These are phyloP conservation scores for Penicillium silybi DNA, from an alignment of 495 filamentous ascomycete species.

Conservation along the genomic window DNA sequence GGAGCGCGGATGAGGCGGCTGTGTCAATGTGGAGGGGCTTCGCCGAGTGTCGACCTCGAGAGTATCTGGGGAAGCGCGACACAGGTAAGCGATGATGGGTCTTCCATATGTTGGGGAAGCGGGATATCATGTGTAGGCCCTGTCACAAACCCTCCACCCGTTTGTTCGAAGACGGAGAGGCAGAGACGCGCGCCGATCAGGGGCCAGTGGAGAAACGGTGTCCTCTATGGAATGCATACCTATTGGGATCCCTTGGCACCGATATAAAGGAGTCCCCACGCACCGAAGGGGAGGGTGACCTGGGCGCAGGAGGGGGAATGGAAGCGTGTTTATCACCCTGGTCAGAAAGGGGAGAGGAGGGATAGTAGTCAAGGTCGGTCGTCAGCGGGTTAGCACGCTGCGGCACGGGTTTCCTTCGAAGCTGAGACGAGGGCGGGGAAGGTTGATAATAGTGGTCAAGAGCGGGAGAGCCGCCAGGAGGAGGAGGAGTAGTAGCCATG, in stretches of 20 bases:
- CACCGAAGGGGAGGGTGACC: conserved; percentile 24
- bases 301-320: conserved; percentile 21
- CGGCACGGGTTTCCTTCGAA: conserved; percentile 41
- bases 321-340: conserved; percentile 25
- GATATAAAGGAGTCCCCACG: conserved; percentile 32
- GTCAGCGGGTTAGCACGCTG: conserved; percentile 31
- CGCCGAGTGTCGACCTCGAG: conserved; percentile 29
- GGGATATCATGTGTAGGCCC: conserved; percentile 21
- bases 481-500: conserved; percentile 23
- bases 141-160: conserved; percentile 4
- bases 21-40: conserved; percentile 40
- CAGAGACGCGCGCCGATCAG: conserved; percentile 7
- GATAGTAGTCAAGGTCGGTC: conserved; percentile 16
- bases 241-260: conserved; percentile 37
- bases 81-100: conserved; percentile 28
- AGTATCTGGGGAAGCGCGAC: conserved; percentile 32
- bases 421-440: conserved; percentile 22
- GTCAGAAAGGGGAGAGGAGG: conserved; percentile 29
- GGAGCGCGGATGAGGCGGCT: conserved; percentile 20
- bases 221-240: conserved; percentile 30
- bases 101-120: conserved; percentile 20
- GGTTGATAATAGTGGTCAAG: conserved; percentile 11
- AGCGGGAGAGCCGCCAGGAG: conserved; percentile 27
- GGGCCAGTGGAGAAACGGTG: conserved; percentile 1
- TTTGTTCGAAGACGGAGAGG: conserved; percentile 5